Conservation (phyloP, 768 basidiomycete genomes). For the Kwoniella botswanensis region DNA sequence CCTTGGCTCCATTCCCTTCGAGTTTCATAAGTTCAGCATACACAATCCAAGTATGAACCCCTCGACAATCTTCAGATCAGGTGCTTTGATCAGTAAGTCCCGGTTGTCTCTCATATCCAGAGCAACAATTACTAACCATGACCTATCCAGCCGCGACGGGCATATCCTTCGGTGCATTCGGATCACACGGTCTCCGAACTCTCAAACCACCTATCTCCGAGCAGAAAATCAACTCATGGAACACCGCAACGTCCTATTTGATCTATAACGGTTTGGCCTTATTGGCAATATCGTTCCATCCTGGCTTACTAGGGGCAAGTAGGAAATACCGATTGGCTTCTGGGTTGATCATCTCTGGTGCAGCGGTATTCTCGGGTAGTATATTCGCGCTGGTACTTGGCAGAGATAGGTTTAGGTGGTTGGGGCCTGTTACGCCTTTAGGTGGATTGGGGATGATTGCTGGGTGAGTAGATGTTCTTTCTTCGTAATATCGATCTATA, state of each 20-base stretch:
- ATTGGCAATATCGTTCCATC: constrained; percentile 51
- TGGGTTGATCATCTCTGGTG: constrained; percentile 47
- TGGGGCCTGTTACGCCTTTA: constrained; percentile 53
- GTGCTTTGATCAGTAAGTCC: constrained; percentile 46
- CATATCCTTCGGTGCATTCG: constrained; percentile 54
- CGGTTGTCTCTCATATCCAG: background rate
- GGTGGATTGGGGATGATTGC: constrained; percentile 55
- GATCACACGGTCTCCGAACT: constrained; percentile 52
- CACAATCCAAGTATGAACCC: constrained; percentile 30
- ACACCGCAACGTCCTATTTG: constrained; percentile 52
- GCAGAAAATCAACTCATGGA: constrained; percentile 42
- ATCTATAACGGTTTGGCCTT: constrained; percentile 57
- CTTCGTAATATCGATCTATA: background rate
- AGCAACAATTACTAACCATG: too few relatives aligned
- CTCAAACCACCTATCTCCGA: constrained; percentile 43
- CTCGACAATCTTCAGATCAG: constrained; percentile 37
- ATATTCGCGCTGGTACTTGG: constrained; percentile 55
- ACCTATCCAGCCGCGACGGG: constrained; percentile 43
- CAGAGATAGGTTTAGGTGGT: constrained; percentile 44
- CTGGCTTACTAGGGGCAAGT: constrained; percentile 20
- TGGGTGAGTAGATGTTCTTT: constrained; percentile 44
- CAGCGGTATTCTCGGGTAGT: constrained; percentile 47
- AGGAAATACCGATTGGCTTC: constrained; percentile 36
- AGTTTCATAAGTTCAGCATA: too few relatives aligned
- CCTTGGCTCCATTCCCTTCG: too few relatives aligned